Evolutionary conservation across 1,139 yeast genomes (phyloP).

Genomic region (Debaryomyces singareniensis): DNA sequence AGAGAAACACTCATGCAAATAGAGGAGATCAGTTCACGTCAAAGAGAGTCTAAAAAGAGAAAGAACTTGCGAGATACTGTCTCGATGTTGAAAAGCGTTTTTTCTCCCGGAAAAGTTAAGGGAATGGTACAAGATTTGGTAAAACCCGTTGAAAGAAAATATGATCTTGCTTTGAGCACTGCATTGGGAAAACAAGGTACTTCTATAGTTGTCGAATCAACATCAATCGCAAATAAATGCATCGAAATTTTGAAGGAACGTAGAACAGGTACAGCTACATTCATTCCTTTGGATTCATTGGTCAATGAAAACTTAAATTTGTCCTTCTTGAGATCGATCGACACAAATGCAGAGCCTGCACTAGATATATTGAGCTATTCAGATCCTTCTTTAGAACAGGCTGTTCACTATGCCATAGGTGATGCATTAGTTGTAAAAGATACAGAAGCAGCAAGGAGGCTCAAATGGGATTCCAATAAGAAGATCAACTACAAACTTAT

Average conservation of each 20-base stretch:
- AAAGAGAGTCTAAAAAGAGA: slow-evolving; percentile 70
- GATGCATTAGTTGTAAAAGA: slow-evolving; percentile 76
- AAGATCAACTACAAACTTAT: slow-evolving; percentile 64
- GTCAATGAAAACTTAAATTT: slow-evolving; percentile 47
- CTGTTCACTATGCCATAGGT: slow-evolving; percentile 76
- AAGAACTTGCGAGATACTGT: slow-evolving; percentile 67
- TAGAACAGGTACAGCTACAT: slow-evolving; percentile 77
- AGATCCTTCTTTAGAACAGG: slow-evolving; percentile 58
- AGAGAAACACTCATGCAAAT: slow-evolving; percentile 56
- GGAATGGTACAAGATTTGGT: slow-evolving; percentile 80
- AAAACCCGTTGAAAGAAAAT: slow-evolving; percentile 70
- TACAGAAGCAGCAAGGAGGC: slow-evolving; percentile 58
- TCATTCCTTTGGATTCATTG: slow-evolving; percentile 82
- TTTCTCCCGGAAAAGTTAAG: slow-evolving; percentile 65
- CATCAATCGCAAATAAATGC: slow-evolving; percentile 74
- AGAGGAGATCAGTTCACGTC: slow-evolving; percentile 68
- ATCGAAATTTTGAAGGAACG: slow-evolving; percentile 80
- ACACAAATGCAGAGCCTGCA: slow-evolving; percentile 54
- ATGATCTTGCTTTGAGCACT: slow-evolving; percentile 72
- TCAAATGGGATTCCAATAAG: slow-evolving; percentile 56
- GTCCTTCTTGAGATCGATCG: slow-evolving; percentile 52
- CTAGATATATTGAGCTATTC: slow-evolving; percentile 72
- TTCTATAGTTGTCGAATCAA: slow-evolving; percentile 75
- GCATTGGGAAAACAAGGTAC: slow-evolving; percentile 76
- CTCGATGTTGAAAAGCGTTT: slow-evolving; percentile 55